Conservation (phyloP, 2,329 filamentous ascomycete genomes). For the Fusarium torulosum region DNA sequence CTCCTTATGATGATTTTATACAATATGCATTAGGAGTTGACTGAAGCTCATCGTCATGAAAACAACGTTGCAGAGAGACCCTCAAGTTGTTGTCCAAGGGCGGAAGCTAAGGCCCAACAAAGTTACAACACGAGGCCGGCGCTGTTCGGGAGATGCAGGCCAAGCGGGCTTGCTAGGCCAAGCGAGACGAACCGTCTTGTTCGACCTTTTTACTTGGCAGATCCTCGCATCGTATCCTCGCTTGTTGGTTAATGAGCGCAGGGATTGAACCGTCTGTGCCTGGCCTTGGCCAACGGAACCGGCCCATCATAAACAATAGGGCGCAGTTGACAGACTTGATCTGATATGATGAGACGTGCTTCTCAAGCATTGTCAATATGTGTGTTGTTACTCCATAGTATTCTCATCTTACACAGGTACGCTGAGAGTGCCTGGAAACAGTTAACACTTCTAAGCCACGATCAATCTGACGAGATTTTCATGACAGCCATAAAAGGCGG, state of each 20-base stretch:
- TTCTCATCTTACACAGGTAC: background rate
- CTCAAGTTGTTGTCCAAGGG: conserved; percentile 38
- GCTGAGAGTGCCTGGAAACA: background rate
- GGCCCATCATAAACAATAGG: conserved; percentile 24
- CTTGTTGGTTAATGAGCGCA: conserved; percentile 20
- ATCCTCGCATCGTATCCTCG: conserved; percentile 11
- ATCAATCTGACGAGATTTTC: conserved; percentile 16
- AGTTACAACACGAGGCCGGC: conserved; percentile 28
- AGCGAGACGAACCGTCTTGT: conserved; percentile 35
- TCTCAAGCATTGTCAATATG: conserved; percentile 12
- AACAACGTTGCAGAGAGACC: conserved; percentile 13
- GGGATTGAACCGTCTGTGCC: conserved; percentile 34
- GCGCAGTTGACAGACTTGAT: conserved; percentile 32
- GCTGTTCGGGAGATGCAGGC: conserved; percentile 41
- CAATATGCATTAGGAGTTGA: background rate
- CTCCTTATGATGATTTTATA: background rate
- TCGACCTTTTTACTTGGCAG: conserved; percentile 16
- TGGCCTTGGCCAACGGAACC: conserved; percentile 29
- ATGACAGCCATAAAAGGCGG: conserved; percentile 18
- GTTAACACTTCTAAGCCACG: conserved; percentile 1
- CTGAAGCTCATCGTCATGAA: background rate
- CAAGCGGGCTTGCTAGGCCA: conserved; percentile 36
- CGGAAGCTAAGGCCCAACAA: conserved; percentile 35
- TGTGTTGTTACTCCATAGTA: background rate
- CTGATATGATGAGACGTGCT: conserved; percentile 17